Percentiles rank a stretch among this genome's conserved stretches.
Conservation (phyloP, 495 filamentous ascomycete genomes). For the Penicillium psychrofluorescens region DNA sequence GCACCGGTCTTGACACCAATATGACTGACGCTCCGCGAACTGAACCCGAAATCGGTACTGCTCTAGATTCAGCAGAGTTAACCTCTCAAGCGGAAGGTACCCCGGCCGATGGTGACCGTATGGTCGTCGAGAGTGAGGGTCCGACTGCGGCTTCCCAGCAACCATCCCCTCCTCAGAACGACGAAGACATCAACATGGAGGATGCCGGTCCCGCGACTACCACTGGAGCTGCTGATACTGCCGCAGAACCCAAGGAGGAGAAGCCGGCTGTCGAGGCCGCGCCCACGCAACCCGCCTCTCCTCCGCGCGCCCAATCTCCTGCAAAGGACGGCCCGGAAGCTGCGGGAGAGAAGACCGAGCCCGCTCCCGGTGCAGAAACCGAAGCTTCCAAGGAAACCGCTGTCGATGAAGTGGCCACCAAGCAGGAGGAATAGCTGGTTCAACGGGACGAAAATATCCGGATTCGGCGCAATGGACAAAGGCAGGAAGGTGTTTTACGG, state of each 20-base stretch:
- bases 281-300: conserved; percentile 10
- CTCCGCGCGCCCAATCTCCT: conserved; percentile 12
- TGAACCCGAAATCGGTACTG: conserved; percentile 20
- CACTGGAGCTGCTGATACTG: conserved; percentile 11
- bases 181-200: conserved; percentile 60
- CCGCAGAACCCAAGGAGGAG: conserved; percentile 13
- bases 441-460: conserved; percentile 13
- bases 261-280: conserved; percentile 18
- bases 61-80: conserved; percentile 14
- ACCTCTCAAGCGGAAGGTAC: conserved; percentile 32
- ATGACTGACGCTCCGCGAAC: conserved; percentile 43
- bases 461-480: conserved; percentile 34
- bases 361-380: conserved; percentile 9
- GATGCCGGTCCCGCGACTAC: conserved; percentile 35
- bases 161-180: conserved; percentile 43
- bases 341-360: conserved; percentile 8
- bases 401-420: conserved; percentile 21
- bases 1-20: conserved; percentile 40
- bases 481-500: conserved; percentile 29
- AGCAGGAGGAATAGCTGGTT: conserved; percentile 24
- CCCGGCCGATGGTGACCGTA: conserved; percentile 28
- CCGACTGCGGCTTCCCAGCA: conserved; percentile 34
- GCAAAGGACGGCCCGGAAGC: conserved; percentile 15
- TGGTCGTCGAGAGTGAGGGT: conserved; percentile 34
- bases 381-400: conserved; percentile 16